Conservation (phyloP, 768 basidiomycete species). For the Sarcodon aspratus region DNA sequence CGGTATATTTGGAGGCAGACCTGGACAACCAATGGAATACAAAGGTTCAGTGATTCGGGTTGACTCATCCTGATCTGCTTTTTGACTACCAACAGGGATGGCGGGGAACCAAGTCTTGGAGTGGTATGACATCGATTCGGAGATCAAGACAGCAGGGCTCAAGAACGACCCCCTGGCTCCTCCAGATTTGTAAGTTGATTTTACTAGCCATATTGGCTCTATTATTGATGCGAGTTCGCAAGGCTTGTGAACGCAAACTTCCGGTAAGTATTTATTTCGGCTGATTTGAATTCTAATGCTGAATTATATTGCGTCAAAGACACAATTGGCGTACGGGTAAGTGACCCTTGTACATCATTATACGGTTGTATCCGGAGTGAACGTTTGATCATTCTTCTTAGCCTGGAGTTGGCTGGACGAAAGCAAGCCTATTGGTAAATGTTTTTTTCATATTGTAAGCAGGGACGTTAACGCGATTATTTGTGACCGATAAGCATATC, state of each 20-base stretch:
- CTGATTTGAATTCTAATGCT: slow-evolving; percentile 20
- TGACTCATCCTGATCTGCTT: not conserved
- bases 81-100: slow-evolving; percentile 23
- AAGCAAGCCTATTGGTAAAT: slow-evolving; percentile 18
- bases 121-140: slow-evolving; percentile 47
- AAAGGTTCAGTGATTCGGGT: slow-evolving; percentile 21
- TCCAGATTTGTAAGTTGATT: slow-evolving; percentile 22
- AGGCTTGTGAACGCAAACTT: slow-evolving; percentile 28
- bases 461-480: not conserved
- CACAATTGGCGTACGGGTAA: slow-evolving; percentile 23
- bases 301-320: slow-evolving; percentile 20
- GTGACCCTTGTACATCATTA: slow-evolving; percentile 23
- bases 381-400: not conserved
- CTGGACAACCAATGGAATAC: slow-evolving; percentile 36
- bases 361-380: not conserved
- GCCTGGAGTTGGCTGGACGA: slow-evolving; percentile 23
- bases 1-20: slow-evolving; percentile 47
- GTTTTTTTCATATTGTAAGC: not conserved
- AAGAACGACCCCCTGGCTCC: slow-evolving; percentile 24
- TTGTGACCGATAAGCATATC: slow-evolving; percentile 12
- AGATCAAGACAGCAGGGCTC: slow-evolving; percentile 39
- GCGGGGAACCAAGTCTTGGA: slow-evolving; percentile 54
- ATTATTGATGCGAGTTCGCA: slow-evolving; percentile 1
- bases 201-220: not conserved
- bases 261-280: slow-evolving; percentile 25